These are phyloP conservation scores for Mortierella antarctica DNA, from an alignment of 192 early-diverging fungal genomes.

Conservation along the genomic window DNA sequence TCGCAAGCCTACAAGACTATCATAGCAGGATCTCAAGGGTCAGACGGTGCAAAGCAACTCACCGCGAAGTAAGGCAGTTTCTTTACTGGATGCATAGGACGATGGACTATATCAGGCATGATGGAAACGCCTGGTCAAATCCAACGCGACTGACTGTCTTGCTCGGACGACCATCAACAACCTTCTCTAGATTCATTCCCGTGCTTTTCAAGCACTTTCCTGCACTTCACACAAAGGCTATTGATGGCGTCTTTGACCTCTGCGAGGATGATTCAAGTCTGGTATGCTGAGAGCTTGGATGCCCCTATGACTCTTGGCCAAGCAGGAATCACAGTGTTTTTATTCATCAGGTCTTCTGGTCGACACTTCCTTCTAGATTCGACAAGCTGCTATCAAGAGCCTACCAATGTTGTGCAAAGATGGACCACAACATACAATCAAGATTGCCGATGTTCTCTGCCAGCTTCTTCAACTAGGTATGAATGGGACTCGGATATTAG, in stretches of 20 bases:
- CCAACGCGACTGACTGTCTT: background rate
- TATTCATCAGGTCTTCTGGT: background rate
- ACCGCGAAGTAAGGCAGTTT: conserved; percentile 32
- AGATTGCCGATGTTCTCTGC: conserved; percentile 52
- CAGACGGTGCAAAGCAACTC: conserved; percentile 39
- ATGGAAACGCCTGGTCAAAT: background rate
- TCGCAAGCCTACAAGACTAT: conserved; percentile 39
- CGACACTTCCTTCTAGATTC: conserved; percentile 21
- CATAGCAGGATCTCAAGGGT: conserved; percentile 38
- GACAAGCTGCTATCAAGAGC: conserved; percentile 40
- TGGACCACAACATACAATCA: conserved; percentile 43
- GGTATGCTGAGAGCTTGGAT: conserved; percentile 7
- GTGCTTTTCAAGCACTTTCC: conserved; percentile 52
- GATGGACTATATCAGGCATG: background rate
- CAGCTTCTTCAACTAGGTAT: conserved; percentile 54
- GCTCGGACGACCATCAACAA: background rate
- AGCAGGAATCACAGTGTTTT: background rate
- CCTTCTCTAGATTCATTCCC: conserved; percentile 42
- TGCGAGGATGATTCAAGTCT: conserved; percentile 47
- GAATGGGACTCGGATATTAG: background rate
- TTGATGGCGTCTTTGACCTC: conserved; percentile 52
- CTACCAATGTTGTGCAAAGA: conserved; percentile 46
- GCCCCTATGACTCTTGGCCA: background rate
- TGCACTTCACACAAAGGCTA: conserved; percentile 36
- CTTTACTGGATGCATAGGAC: background rate